Evolutionary conservation across 306 rosid genomes (phyloP), one percentile per base, ranked within the genome.

Genomic region (Psophocarpus tetragonolobus): DNA sequence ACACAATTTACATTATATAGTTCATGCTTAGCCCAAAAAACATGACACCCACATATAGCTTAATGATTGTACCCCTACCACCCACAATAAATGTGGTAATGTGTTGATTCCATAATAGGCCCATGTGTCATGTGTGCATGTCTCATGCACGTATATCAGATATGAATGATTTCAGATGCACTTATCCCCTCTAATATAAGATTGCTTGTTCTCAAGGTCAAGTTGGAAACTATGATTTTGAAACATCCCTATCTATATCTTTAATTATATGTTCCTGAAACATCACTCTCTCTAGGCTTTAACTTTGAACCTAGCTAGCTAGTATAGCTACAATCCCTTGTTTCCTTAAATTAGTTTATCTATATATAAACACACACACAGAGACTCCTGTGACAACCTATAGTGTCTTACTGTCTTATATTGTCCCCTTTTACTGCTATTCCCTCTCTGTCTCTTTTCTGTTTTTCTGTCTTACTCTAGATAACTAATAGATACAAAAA

Each of bases 91-190:
- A 60, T 54, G 67, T 29, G 18, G 17, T 4, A 42, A 18, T 13
- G 50, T 69, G 27, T 58, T 69, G 47, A 32, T 54, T 70, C 77
- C 71, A 2, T 54, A 29, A 54, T 54, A n/a, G 47, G 69, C 4
- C 66, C 79, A 68, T 77, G 63, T 73, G 81, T 73, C 77, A 73
- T 73, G 54, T 73, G 77, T 73, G 87, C 85, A 68, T 81, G 85
- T 79, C 80, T 77, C 84, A 83, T 78, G 85, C 80, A 86, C 66
- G 77, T 80, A 76, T 71, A 42, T 36, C 42, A 72, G 5, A 73
- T 44, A 45, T 42, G 30, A 74, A 9, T 74, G 70, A 15, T 57
- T 73, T 57, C 42, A 26, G 18, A 73, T 41, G 27, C 68, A 44
- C 39, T 39, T 12, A 54, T 51, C 65, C 76, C 65, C 76, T 36